Evolutionary conservation across 305 asterid genomes (phyloP).

Genomic region (Rubia balearica): DNA sequence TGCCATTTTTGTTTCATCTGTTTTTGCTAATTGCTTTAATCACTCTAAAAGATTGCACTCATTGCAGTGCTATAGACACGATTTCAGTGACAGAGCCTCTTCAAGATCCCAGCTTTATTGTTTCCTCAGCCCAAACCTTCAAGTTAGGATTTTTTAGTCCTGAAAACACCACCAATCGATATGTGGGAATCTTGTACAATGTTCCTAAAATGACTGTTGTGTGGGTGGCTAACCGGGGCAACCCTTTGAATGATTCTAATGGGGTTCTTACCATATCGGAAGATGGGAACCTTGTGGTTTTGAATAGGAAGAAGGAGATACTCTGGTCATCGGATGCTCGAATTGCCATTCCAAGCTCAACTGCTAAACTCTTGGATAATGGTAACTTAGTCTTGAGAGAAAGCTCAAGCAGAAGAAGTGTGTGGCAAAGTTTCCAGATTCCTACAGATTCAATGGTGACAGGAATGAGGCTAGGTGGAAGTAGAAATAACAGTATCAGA

Average conservation of each 20-base stretch:
- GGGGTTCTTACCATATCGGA: neutral
- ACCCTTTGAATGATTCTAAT: neutral
- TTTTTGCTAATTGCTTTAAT: too few relatives aligned
- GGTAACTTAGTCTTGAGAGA: neutral
- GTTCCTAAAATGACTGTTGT: neutral
- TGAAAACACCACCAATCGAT: neutral
- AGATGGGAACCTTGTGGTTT: neutral
- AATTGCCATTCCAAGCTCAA: neutral
- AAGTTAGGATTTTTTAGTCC: neutral
- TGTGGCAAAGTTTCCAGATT: neutral
- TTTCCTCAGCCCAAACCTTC: neutral
- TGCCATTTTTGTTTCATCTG: too few relatives aligned
- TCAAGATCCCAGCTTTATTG: slow-evolving; percentile 1
- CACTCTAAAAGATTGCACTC: too few relatives aligned
- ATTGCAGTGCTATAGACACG: too few relatives aligned
- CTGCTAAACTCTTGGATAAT: neutral
- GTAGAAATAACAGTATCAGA: slow-evolving; percentile 1
- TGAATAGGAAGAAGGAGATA: neutral
- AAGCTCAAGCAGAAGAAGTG: neutral
- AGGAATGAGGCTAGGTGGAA: slow-evolving; percentile 9
- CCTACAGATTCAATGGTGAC: neutral
- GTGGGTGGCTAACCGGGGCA: neutral
- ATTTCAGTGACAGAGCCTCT: neutral
- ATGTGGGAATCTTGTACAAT: neutral
- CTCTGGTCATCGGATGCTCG: neutral